Percentiles rank a stretch among this genome's conserved stretches.
Conservation (phyloP, 768 basidiomycete species). For the Tulasnella calospora region DNA sequence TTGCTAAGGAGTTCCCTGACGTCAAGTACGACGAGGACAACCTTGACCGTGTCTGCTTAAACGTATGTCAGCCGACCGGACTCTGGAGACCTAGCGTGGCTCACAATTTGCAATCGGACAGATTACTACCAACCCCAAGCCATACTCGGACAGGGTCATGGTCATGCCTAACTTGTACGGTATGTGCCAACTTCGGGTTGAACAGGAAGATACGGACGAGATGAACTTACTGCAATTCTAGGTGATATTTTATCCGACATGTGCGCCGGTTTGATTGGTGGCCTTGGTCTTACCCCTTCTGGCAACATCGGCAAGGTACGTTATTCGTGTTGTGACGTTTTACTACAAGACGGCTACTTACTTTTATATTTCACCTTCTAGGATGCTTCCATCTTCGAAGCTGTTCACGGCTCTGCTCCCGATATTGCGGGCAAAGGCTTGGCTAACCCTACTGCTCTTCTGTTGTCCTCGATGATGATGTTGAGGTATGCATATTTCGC, state of each 20-base stretch:
- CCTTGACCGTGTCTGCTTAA: constrained; percentile 90
- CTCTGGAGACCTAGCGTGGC: not conserved
- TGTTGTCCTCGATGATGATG: constrained; percentile 97
- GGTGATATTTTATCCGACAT: constrained; percentile 92
- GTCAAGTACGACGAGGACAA: constrained; percentile 95
- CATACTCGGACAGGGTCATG: constrained; percentile 96
- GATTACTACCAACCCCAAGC: constrained; percentile 89
- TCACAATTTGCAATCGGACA: constrained; percentile 33
- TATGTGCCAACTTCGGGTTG: not conserved
- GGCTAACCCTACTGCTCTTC: constrained; percentile 98
- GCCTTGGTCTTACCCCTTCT: constrained; percentile 93
- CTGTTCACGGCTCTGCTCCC: constrained; percentile 98
- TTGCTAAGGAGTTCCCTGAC: constrained; percentile 91
- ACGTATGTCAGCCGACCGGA: constrained; percentile 47
- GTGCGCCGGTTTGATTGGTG: constrained; percentile 97
- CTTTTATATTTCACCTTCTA: constrained; percentile 34
- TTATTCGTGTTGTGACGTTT: constrained; percentile 13
- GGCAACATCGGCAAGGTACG: constrained; percentile 92
- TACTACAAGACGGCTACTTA: not conserved
- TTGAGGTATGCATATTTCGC: constrained; percentile 56
- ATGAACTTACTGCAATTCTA: constrained; percentile 30
- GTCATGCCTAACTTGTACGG: constrained; percentile 99
- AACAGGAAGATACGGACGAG: not conserved
- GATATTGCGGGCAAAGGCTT: constrained; percentile 96
- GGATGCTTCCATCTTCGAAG: constrained; percentile 99